These are phyloP conservation scores for Solanum lycopersicoides DNA, from an alignment of 257 asterid species.

Conservation along the genomic window DNA sequence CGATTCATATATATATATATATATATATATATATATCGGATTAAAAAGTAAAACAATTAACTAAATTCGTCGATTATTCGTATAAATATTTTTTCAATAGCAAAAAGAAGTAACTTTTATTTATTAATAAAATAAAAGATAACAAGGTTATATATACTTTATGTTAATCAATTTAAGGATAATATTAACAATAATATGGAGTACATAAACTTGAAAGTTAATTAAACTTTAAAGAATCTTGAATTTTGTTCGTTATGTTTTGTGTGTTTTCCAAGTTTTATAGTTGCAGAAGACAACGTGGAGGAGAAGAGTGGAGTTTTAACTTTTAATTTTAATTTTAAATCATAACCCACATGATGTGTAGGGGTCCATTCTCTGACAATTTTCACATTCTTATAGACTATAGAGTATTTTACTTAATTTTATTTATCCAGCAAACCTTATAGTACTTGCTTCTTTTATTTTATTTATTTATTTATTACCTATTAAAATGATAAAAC, in stretches of 20 bases:
- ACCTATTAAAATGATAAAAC: not conserved
- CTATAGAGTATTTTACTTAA: not conserved
- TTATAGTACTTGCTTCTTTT: not conserved
- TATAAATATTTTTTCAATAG: not conserved
- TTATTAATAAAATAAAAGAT: not conserved
- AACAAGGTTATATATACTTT: not conserved
- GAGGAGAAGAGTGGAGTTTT: not conserved
- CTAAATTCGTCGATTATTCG: no score
- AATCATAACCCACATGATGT: slow-evolving; percentile 31
- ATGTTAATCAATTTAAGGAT: not conserved
- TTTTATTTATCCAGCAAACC: not conserved
- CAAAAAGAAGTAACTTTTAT: not conserved
- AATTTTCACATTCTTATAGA: not conserved
- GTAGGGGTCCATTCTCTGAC: slow-evolving; percentile 20
- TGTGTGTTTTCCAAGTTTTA: slow-evolving; percentile 24
- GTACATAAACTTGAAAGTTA: not conserved
- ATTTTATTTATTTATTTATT: not conserved
- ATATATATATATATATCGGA: no score
- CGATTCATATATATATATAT: no score
- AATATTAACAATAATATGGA: not conserved
- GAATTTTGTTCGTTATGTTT: slow-evolving; percentile 10
- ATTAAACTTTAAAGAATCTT: slow-evolving; percentile 5
- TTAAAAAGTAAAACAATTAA: no score
- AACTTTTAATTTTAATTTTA: not conserved
- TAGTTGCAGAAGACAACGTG: slow-evolving; percentile 15